Conservation (phyloP, 768 basidiomycete genomes). For the Suillus clintonianus region DNA sequence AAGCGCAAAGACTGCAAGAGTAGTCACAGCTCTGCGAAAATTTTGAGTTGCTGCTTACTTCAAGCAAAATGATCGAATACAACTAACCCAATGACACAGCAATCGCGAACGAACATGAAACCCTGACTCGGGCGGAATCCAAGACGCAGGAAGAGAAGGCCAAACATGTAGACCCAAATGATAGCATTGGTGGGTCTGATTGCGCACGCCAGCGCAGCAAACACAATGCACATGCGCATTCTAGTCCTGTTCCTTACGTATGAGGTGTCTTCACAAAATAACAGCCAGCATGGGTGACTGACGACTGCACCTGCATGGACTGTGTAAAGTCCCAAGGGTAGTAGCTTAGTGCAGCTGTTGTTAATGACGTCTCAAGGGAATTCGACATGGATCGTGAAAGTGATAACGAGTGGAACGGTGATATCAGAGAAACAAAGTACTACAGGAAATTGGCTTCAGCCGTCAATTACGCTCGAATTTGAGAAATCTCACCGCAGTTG, state of each 20-base stretch:
- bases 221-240: slow-evolving; percentile 40
- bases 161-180: slow-evolving; percentile 78
- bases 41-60: slow-evolving; percentile 1
- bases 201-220: slow-evolving; percentile 79
- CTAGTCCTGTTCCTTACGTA: slow-evolving; percentile 35
- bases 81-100: slow-evolving; percentile 47
- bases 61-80: not conserved
- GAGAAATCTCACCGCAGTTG: slow-evolving; percentile 58
- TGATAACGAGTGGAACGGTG: slow-evolving; percentile 84
- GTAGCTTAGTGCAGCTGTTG: slow-evolving; percentile 70
- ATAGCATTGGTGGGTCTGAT: slow-evolving; percentile 88
- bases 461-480: not conserved
- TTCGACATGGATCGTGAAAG: slow-evolving; percentile 91
- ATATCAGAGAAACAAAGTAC: slow-evolving; percentile 80
- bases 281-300: slow-evolving; percentile 20
- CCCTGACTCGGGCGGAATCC: slow-evolving; percentile 36
- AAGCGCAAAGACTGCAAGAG: slow-evolving; percentile 40
- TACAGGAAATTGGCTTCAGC: slow-evolving; percentile 30
- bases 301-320: slow-evolving; percentile 26
- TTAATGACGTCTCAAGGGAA: slow-evolving; percentile 87
- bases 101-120: slow-evolving; percentile 39
- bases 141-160: slow-evolving; percentile 56
- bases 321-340: slow-evolving; percentile 68
- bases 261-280: slow-evolving; percentile 22
- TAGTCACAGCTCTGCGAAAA: slow-evolving; percentile 16